These are phyloP conservation scores for Cicer pinnatifidum DNA, from an alignment of 306 rosid species.

Conservation along the genomic window DNA sequence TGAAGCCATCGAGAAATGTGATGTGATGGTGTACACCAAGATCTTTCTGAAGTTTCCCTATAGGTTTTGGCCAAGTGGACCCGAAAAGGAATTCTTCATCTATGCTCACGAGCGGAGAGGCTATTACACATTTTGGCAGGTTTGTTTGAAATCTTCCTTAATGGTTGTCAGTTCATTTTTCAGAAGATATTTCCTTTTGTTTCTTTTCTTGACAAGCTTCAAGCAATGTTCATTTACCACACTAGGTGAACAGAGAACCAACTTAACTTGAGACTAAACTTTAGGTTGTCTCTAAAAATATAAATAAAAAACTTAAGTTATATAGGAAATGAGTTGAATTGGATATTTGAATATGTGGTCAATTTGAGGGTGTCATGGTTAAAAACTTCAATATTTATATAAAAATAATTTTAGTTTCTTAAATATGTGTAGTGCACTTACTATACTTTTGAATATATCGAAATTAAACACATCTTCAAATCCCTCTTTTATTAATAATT, in stretches of 20 bases:
- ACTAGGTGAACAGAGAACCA: conserved; percentile 7
- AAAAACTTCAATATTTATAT: no score
- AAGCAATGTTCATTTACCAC: conserved; percentile 24
- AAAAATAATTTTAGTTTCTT: no score
- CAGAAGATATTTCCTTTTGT: conserved; percentile 28
- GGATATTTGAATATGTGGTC: no score
- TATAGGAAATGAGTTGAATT: conserved; percentile 2
- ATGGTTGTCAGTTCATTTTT: conserved; percentile 44
- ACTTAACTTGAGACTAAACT: neutral
- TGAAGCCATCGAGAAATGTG: conserved; percentile 88
- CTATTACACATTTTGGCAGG: conserved; percentile 99
- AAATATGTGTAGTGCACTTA: no score
- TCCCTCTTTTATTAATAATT: no score
- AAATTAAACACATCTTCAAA: no score
- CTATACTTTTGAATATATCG: no score
- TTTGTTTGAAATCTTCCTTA: conserved; percentile 41
- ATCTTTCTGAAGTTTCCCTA: conserved; percentile 91
- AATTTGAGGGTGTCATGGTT: no score
- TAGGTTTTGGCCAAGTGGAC: conserved; percentile 92
- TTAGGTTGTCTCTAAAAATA: neutral
- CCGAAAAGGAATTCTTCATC: conserved; percentile 92
- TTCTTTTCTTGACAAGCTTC: conserved; percentile 4
- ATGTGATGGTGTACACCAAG: conserved; percentile 90
- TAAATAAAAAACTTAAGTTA: neutral
- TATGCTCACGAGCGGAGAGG: conserved; percentile 97